Evolutionary conservation across 306 rosid genomes (phyloP).

Genomic region (Pterocarpus macrocarpus): DNA sequence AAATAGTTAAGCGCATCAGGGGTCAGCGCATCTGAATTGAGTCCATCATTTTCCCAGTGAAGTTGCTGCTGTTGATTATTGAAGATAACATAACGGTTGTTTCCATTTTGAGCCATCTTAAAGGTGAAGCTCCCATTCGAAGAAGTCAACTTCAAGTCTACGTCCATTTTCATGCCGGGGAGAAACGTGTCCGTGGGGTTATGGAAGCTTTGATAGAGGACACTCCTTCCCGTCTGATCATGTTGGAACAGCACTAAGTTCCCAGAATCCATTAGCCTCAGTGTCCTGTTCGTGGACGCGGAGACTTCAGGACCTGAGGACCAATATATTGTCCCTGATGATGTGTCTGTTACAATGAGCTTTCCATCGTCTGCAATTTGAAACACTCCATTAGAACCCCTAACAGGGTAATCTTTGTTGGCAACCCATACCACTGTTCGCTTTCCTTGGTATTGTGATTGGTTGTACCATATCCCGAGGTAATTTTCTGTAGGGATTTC

Average conservation of each 20-base stretch:
- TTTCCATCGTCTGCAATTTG: constrained; percentile 44
- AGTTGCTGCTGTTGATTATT: background rate
- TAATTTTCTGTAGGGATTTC: constrained; percentile 25
- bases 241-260: constrained; percentile 43
- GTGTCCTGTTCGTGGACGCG: background rate
- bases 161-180: constrained; percentile 51
- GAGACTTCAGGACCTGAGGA: background rate
- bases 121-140: constrained; percentile 35
- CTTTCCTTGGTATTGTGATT: background rate
- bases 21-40: background rate
- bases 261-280: constrained; percentile 56
- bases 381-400: constrained; percentile 2
- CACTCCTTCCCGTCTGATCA: background rate
- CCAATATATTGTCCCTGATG: background rate
- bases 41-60: constrained; percentile 25
- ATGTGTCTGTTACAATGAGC: constrained; percentile 8
- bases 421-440: constrained; percentile 54
- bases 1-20: background rate
- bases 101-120: background rate
- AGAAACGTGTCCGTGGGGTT: constrained; percentile 56
- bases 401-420: constrained; percentile 9
- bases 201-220: constrained; percentile 56
- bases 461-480: constrained; percentile 54
- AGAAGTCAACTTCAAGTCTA: constrained; percentile 22
- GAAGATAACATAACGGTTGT: background rate